Conservation (phyloP, 169 alveolate species). For the Cryptosporidium tyzzeri region DNA sequence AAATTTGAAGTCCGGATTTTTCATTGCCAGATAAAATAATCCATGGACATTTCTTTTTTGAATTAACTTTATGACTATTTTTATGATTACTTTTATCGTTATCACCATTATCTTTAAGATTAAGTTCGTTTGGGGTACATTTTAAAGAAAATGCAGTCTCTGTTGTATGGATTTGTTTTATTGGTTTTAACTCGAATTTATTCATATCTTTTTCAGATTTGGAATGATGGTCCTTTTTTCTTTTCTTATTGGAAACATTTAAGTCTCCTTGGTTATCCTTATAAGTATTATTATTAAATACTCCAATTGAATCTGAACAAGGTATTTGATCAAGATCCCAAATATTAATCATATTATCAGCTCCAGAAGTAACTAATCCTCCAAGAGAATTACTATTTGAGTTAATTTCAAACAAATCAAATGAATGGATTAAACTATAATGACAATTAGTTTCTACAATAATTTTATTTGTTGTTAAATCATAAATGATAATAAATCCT, state of each 20-base stretch:
- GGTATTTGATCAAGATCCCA: conserved; percentile 64
- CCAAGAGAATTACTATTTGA: conserved; percentile 23
- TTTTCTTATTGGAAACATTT: conserved; percentile 26
- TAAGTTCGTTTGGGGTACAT: conserved; percentile 25
- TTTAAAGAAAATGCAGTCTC: conserved; percentile 58
- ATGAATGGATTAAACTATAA: conserved; percentile 36
- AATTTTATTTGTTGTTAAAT: conserved; percentile 25
- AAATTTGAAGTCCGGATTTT: conserved; percentile 52
- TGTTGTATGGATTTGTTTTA: conserved; percentile 59
- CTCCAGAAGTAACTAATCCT: conserved; percentile 58
- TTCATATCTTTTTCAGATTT: background rate
- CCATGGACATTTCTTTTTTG: conserved; percentile 60
- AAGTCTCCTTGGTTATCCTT: background rate
- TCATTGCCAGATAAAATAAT: conserved; percentile 49
- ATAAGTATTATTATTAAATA: background rate
- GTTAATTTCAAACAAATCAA: conserved; percentile 43
- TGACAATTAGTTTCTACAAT: conserved; percentile 13
- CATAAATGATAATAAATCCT: conserved; percentile 53
- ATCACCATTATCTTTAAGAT: background rate
- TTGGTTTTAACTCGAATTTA: conserved; percentile 7
- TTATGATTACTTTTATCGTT: background rate
- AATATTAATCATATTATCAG: conserved; percentile 69
- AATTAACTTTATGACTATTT: background rate
- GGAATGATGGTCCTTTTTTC: conserved; percentile 5
- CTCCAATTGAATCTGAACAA: conserved; percentile 22